Evolutionary conservation across 164 flowering plant species (phyloP), one percentile per base, ranked within the genome.

Genomic region (Annona squamosa): DNA sequence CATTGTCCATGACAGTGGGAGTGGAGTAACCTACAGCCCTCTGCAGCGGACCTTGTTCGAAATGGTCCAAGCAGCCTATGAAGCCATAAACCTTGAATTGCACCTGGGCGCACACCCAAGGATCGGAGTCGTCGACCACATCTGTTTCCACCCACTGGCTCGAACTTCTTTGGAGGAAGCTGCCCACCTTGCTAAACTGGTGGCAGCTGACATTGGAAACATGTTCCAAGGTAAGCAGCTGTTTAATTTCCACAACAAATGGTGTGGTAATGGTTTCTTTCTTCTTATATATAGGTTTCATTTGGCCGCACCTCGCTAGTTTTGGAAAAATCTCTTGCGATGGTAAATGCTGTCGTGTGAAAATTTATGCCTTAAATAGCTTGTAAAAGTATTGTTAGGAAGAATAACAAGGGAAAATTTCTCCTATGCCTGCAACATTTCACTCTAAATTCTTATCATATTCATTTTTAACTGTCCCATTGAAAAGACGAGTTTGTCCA

Each of bases 21-120:
- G 79, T 0, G 78, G 83, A 2, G 46, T 66, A 56, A 73, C 89
- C 61, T 85, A 80, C 63, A 84, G 86, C 69, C 87, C 90, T 17
- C 73, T 91, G 78, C 84, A 78, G 1, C 82, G 84, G 59, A 80
- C 90, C 10, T 85, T 86, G 42, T 2, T 84, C 18, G 84, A 90
- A 73, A 86, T 87, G 87, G 89, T 78, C 48, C 84, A 85, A 72
- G 89, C 89, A 42, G 94, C 94, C 57, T 87, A 74, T 63, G 80
- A 66, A 43, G 82, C 84, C 75, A 81, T 89, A 13, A 80, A 91
- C 78, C 85, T 89, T 12, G 87, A 86, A 81, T 19, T 19, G 19
- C 97, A 91, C 65, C 73, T 79, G 2, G 96, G 95, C 3, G 80
- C 93, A 0, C 93, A 91, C 76, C 97, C 92, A 13, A 84, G 97